phyloP scores from a whole-genome alignment of 2,329 filamentous ascomycete species.

The Fusarium acutatum region DNA sequence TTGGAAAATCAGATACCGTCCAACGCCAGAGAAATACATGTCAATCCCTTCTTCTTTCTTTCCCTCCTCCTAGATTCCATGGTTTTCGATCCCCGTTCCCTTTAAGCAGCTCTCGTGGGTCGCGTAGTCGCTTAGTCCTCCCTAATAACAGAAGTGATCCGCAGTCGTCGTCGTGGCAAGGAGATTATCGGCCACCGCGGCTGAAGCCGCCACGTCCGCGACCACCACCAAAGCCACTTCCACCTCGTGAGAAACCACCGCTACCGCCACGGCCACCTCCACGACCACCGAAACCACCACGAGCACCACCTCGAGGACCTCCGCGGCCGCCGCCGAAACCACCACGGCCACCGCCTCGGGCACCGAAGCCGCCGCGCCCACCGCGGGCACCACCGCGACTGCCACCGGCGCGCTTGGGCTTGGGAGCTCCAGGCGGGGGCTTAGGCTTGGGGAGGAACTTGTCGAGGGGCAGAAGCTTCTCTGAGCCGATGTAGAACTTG shows the following conservation, averaged over 20 bases:
- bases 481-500: constrained; percentile 94
- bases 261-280: constrained; percentile 39
- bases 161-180: neutral
- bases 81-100: neutral
- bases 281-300: constrained; percentile 33
- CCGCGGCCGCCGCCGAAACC: constrained; percentile 48
- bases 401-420: constrained; percentile 68
- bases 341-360: constrained; percentile 46
- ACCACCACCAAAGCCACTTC: constrained; percentile 41
- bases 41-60: constrained; percentile 17
- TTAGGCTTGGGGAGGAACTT: constrained; percentile 98
- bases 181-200: constrained; percentile 38
- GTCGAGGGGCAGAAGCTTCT: constrained; percentile 94
- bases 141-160: constrained; percentile 7
- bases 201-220: constrained; percentile 44
- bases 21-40: constrained; percentile 38
- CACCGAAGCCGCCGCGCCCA: constrained; percentile 48
- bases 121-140: constrained; percentile 16
- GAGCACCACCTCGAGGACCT: constrained; percentile 45
- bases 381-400: constrained; percentile 53
- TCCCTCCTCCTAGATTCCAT: constrained; percentile 12
- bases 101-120: constrained; percentile 27
- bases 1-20: constrained; percentile 33
- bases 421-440: constrained; percentile 69
- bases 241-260: constrained; percentile 37